Evolutionary conservation across 2,329 filamentous ascomycete species (phyloP).

Genomic region (Penicillium crustosum): DNA sequence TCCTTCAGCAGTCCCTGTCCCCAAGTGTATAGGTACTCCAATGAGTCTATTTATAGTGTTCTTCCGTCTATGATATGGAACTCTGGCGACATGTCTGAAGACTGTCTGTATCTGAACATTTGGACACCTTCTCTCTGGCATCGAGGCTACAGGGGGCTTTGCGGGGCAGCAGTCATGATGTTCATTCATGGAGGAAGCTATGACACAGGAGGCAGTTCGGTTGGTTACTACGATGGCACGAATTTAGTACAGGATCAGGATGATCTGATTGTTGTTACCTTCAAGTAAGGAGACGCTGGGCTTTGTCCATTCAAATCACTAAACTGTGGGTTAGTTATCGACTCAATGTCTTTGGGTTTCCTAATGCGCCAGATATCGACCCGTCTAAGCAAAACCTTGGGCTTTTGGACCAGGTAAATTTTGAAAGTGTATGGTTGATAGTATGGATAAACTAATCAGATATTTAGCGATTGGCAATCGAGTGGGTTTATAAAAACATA

Average conservation of each 20-base stretch:
- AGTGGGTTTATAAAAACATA: slow-evolving; percentile 55
- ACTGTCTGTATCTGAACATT: slow-evolving; percentile 21
- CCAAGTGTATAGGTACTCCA: slow-evolving; percentile 7
- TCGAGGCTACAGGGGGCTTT: background rate
- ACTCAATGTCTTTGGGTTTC: slow-evolving; percentile 22
- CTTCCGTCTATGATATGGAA: slow-evolving; percentile 18
- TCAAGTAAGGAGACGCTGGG: slow-evolving; percentile 13
- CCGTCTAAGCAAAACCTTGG: slow-evolving; percentile 16
- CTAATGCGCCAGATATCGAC: slow-evolving; percentile 16
- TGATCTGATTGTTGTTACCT: slow-evolving; percentile 18
- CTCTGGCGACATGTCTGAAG: slow-evolving; percentile 16
- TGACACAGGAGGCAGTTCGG: slow-evolving; percentile 12
- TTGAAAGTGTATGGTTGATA: too few relatives aligned
- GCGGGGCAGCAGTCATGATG: slow-evolving; percentile 17
- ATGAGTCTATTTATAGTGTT: slow-evolving; percentile 17
- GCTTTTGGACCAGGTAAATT: slow-evolving; percentile 18
- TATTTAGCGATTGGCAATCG: slow-evolving; percentile 44
- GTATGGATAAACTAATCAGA: background rate
- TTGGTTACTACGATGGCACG: slow-evolving; percentile 15
- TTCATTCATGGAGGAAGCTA: slow-evolving; percentile 22
- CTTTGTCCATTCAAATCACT: background rate
- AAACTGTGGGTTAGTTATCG: slow-evolving; percentile 15
- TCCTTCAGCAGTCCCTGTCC: slow-evolving; percentile 25
- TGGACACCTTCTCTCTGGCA: slow-evolving; percentile 16
- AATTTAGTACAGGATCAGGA: slow-evolving; percentile 17